Evolutionary conservation across 2,329 filamentous ascomycete species (phyloP).

Genomic region (Ceratocystis variospora): DNA sequence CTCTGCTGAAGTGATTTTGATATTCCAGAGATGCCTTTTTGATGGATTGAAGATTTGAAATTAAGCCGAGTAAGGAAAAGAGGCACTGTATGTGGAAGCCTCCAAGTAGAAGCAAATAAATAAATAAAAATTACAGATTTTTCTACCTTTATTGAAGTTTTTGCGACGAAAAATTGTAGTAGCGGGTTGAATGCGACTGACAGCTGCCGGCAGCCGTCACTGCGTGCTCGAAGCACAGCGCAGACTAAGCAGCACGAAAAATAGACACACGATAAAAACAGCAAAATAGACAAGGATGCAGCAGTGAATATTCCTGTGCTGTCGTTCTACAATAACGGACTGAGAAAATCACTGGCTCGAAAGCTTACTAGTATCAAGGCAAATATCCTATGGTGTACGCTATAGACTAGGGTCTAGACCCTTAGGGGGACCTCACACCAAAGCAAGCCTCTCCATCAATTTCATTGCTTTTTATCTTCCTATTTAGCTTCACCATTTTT

Average conservation of each 20-base stretch:
- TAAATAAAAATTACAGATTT: not conserved
- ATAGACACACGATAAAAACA: not conserved
- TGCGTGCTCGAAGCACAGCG: not conserved
- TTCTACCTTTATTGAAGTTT: not conserved
- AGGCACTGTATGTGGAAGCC: not conserved
- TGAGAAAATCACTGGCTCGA: no score
- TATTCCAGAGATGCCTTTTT: no score
- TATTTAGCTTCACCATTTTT: not conserved
- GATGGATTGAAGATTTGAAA: not conserved
- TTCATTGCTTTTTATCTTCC: conserved; percentile 13
- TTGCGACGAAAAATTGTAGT: conserved; percentile 9
- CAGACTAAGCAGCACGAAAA: not conserved
- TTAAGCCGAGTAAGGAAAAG: not conserved
- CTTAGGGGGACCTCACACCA: not conserved
- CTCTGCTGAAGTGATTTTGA: not conserved
- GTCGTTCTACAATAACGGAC: no score
- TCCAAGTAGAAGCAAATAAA: not conserved
- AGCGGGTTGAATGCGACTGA: not conserved
- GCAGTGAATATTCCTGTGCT: no score
- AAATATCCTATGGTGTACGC: no score
- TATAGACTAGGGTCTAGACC: not conserved
- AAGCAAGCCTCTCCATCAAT: not conserved
- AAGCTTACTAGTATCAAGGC: no score
- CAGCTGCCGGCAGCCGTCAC: conserved; percentile 3
- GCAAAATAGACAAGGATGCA: no score